phyloP scores from a whole-genome alignment of 345 rosid species.

The Fremontodendron californicum region DNA sequence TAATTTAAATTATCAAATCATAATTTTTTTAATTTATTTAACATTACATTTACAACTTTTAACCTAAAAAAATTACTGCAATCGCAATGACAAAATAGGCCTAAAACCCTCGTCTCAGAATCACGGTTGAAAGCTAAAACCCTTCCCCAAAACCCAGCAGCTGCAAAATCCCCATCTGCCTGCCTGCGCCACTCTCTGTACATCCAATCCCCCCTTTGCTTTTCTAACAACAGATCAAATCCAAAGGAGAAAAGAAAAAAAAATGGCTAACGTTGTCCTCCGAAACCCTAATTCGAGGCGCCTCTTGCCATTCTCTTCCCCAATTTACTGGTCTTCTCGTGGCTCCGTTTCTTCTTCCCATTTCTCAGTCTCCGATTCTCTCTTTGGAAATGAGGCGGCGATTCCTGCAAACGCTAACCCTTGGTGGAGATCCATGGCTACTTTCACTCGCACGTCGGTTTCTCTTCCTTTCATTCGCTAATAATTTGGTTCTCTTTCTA shows the following conservation, averaged over 20 bases:
- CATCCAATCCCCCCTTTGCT: not conserved
- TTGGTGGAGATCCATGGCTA: conserved; percentile 78
- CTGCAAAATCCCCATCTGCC: not conserved
- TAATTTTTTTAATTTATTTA: no score
- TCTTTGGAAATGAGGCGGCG: conserved; percentile 25
- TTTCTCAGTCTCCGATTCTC: conserved; percentile 23
- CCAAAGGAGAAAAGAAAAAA: not conserved
- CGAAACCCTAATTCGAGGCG: conserved; percentile 35
- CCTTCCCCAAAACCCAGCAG: not conserved
- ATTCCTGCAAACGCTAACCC: conserved; percentile 18
- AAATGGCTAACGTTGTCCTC: conserved; percentile 34
- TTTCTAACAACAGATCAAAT: not conserved
- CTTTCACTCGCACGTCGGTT: conserved; percentile 51
- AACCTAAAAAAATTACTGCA: no score
- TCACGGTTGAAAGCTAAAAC: conserved; percentile 16
- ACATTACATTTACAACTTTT: no score
- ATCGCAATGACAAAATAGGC: no score
- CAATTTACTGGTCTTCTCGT: conserved; percentile 26
- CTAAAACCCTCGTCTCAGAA: conserved; percentile 16
- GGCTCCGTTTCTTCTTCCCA: conserved; percentile 16
- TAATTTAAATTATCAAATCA: no score
- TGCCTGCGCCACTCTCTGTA: conserved; percentile 8
- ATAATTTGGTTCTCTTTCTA: not conserved
- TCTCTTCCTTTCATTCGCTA: not conserved
- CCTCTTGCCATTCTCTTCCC: conserved; percentile 28